Evolutionary conservation across 176 grass and related monocot species (phyloP).

Genomic region (Oropetium thomaeum): DNA sequence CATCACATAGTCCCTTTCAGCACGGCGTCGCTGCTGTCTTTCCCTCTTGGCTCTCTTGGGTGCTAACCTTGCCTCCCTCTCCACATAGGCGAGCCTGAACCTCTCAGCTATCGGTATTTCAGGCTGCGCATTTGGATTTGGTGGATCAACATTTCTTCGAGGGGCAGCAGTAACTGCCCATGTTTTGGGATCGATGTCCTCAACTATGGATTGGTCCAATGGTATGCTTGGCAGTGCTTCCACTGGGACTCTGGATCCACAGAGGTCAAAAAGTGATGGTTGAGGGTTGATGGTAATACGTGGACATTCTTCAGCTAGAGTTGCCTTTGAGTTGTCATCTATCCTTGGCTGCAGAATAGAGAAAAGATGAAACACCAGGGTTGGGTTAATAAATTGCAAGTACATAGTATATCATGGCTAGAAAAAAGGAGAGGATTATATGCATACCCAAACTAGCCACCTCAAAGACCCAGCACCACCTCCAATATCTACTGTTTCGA

Average conservation of each 20-base stretch:
- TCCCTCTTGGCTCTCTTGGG: conserved; percentile 81
- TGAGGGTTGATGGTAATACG: conserved; percentile 72
- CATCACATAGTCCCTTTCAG: conserved; percentile 64
- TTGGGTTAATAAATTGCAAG: neutral
- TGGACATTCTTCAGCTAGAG: conserved; percentile 63
- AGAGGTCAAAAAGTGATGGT: conserved; percentile 44
- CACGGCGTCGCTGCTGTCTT: conserved; percentile 66
- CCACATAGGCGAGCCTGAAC: conserved; percentile 75
- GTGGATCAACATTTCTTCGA: conserved; percentile 15
- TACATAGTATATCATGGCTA: neutral
- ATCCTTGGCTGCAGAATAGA: conserved; percentile 60
- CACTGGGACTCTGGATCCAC: conserved; percentile 48
- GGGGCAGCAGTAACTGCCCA: conserved; percentile 61
- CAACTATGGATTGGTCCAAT: conserved; percentile 61
- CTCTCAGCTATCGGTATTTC: conserved; percentile 71
- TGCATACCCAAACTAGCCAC: conserved; percentile 89
- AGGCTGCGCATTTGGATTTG: conserved; percentile 11
- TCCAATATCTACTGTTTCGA: conserved; percentile 66
- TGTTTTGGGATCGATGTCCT: conserved; percentile 79
- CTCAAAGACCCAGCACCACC: conserved; percentile 65
- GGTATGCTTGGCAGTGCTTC: conserved; percentile 61
- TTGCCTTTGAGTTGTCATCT: conserved; percentile 75
- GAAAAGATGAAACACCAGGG: neutral
- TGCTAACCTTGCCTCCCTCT: conserved; percentile 75
- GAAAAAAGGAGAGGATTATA: neutral